A percentile compares a stretch with the other conserved stretches of the same genome.
phyloP scores from a whole-genome alignment of 2,329 filamentous ascomycete species.

The Plectosphaerella cucumerina region DNA sequence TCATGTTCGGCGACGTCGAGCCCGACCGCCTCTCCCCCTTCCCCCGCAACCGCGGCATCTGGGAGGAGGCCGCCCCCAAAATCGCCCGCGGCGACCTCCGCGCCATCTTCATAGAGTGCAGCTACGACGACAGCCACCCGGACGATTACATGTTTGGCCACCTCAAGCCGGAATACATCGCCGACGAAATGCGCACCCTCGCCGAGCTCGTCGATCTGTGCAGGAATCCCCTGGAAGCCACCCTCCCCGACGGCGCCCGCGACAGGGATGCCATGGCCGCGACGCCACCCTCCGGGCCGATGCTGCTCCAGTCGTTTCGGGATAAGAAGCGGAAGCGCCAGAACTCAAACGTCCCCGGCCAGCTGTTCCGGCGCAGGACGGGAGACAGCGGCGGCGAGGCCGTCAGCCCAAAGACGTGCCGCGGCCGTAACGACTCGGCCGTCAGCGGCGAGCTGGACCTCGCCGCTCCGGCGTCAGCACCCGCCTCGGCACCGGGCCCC shows the following conservation, averaged over 20 bases:
- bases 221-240: no score
- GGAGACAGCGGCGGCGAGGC: slow-evolving; percentile 34
- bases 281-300: slow-evolving; percentile 78
- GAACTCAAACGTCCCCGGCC: neutral
- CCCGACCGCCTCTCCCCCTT: slow-evolving; percentile 80
- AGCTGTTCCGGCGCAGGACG: slow-evolving; percentile 6
- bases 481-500: neutral
- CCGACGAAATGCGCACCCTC: slow-evolving; percentile 71
- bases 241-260: no score
- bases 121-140: slow-evolving; percentile 76
- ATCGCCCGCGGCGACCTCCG: slow-evolving; percentile 67
- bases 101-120: slow-evolving; percentile 94
- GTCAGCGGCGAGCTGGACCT: slow-evolving; percentile 3
- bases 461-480: no score
- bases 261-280: slow-evolving; percentile 52
- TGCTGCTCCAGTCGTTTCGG: slow-evolving; percentile 60
- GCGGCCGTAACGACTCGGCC: neutral
- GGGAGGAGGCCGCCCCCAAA: slow-evolving; percentile 85
- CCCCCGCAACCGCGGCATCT: slow-evolving; percentile 77
- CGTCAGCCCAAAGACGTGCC: slow-evolving; percentile 46
- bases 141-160: slow-evolving; percentile 84
- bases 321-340: slow-evolving; percentile 58
- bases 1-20: slow-evolving; percentile 95
- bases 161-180: slow-evolving; percentile 75
- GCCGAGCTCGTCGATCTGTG: slow-evolving; percentile 32